Evolutionary conservation across 164 flowering plant species (phyloP).

Genomic region (Vitis rotundifolia): DNA sequence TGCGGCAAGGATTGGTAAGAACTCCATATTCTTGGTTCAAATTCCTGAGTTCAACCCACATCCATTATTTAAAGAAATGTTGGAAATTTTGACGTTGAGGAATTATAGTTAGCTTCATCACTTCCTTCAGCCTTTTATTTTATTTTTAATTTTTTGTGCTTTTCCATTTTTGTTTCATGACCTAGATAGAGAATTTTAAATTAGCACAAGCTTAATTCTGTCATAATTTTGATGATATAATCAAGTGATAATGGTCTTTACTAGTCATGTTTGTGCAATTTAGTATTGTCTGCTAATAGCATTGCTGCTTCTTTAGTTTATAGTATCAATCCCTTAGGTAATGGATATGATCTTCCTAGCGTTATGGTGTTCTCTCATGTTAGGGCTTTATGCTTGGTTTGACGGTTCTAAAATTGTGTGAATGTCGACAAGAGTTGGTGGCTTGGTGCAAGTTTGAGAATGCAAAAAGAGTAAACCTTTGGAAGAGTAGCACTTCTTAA

Average conservation of each 20-base stretch:
- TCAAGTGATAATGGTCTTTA: neutral
- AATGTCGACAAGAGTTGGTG: no score
- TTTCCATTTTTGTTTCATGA: neutral
- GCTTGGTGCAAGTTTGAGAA: no score
- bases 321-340: no score
- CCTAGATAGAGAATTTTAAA: neutral
- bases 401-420: no score
- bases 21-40: conserved; percentile 2
- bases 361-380: no score
- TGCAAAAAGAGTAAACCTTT: no score
- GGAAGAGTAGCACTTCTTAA: no score
- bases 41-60: conserved; percentile 1
- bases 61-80: conserved; percentile 1
- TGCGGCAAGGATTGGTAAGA: conserved; percentile 4
- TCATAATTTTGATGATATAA: neutral
- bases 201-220: neutral
- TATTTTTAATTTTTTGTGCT: neutral
- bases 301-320: no score
- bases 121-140: neutral
- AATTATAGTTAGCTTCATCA: conserved; percentile 3
- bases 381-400: no score
- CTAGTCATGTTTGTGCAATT: no score
- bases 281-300: no score
- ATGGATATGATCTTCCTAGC: no score
- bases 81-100: conserved; percentile 24